Evolutionary conservation across 352 stramenopile genomes (phyloP).

Genomic region (Plasmopara muralis): DNA sequence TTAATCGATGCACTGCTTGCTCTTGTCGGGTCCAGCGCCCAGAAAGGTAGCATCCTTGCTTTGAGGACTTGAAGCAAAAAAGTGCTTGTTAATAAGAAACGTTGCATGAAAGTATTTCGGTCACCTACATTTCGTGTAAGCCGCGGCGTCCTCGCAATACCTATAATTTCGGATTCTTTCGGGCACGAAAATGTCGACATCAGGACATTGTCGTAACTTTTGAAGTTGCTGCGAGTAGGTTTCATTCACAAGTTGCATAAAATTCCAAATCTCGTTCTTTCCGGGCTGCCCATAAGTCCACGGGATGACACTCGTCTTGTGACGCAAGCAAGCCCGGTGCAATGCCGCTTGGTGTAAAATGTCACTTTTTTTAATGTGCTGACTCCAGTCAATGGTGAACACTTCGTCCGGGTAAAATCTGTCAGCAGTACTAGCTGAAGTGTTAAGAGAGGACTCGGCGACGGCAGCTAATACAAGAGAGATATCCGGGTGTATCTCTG

Average conservation of each 20-base stretch:
- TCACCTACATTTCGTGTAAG: slow-evolving; percentile 49
- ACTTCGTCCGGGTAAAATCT: slow-evolving; percentile 25
- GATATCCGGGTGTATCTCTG: slow-evolving; percentile 12
- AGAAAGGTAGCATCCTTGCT: slow-evolving; percentile 31
- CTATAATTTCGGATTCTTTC: slow-evolving; percentile 37
- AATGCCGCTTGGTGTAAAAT: slow-evolving; percentile 38
- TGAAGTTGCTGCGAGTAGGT: slow-evolving; percentile 36
- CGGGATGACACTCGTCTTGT: slow-evolving; percentile 34
- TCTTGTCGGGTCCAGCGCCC: slow-evolving; percentile 29
- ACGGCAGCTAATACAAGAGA: slow-evolving; percentile 16
- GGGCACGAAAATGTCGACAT: slow-evolving; percentile 62
- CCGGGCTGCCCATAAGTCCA: slow-evolving; percentile 17
- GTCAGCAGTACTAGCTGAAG: slow-evolving; percentile 6
- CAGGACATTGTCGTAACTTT: slow-evolving; percentile 37
- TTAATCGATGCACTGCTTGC: slow-evolving; percentile 18
- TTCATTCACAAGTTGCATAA: slow-evolving; percentile 25
- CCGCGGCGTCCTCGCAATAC: slow-evolving; percentile 64
- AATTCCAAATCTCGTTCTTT: slow-evolving; percentile 7
- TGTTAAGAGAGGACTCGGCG: slow-evolving; percentile 18
- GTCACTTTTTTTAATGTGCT: slow-evolving; percentile 22
- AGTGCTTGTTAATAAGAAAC: too few species aligned
- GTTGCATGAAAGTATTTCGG: background rate
- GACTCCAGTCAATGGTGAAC: slow-evolving; percentile 28
- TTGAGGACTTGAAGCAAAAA: background rate
- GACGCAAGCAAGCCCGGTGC: slow-evolving; percentile 29